Base-by-base conservation (phyloP, 2,329 filamentous ascomycete species). In the Harringtonia aguacate region DNA sequence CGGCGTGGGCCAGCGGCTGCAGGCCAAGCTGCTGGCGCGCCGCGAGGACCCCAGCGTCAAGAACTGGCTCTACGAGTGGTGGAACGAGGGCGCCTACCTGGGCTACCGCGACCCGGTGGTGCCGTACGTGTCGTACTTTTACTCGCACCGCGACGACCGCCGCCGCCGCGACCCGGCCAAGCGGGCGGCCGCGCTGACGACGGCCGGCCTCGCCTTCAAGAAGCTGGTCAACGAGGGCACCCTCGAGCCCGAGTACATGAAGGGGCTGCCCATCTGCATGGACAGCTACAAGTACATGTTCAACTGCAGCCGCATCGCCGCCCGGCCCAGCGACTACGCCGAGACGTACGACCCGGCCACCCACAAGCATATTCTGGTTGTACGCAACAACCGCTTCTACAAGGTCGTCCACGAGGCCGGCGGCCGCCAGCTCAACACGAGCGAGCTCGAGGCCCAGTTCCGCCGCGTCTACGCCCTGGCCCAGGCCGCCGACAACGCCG, bases 251-350 rank as follows among this genome's bases (percentile, higher is more conserved):
- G 92, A 98, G 67, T 97, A 95, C 69, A 95, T 98, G 88, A 94
- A 94, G 72, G 89, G 88, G 67, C 75, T 94, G 47, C 92, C 92
- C 48, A 90, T 97, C 59, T 92, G 89, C 65, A 98, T 98, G 92
- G 88, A 88, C 72, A 92, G 86, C 60, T 97, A 95, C 72, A 73
- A 95, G 69, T 97, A 82, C 77, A 98, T 98, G 92, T 98, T 98
- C 77, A 97, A 98, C 67, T 80, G 78, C 65, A 85, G 79, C 64
- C 83, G 92, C 54, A 81, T 97, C 34, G 83, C 90, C 27, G 84
- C 84, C 43, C 83, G 82, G 57, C 84, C 86, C 13, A 75, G 80
- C 29, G 92, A 98, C 61, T 79, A 86, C 58, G 84, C 86, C 10
- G 70, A 84, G 60, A 95, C 95, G 67, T 95, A 83, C 65, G 67